Evolutionary conservation across 139 green algal genomes (phyloP).

Genomic region (Nannochloris sp.): DNA sequence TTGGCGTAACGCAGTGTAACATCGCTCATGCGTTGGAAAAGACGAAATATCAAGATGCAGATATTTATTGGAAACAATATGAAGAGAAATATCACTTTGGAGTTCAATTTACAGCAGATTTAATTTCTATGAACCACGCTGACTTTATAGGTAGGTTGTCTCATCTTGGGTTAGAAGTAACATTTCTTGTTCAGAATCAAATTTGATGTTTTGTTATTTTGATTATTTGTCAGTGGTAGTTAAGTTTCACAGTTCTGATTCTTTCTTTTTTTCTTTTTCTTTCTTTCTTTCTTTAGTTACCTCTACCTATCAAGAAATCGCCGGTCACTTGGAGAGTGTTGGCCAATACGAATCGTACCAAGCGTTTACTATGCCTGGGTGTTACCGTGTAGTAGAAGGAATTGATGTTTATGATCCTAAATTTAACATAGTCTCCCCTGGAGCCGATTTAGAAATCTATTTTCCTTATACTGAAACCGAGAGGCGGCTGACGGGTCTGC

Average conservation of each 20-base stretch:
- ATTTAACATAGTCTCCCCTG: conserved; percentile 84
- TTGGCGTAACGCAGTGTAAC: conserved; percentile 64
- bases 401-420: conserved; percentile 66
- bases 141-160: conserved; percentile 73
- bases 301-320: conserved; percentile 72
- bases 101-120: conserved; percentile 77
- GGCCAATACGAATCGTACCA: conserved; percentile 75
- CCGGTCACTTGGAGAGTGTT: conserved; percentile 38
- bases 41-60: conserved; percentile 71
- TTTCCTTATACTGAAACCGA: conserved; percentile 62
- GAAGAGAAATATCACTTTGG: conserved; percentile 73
- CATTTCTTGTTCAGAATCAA: neutral
- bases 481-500: conserved; percentile 52
- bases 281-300: conserved; percentile 47
- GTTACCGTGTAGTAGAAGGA: conserved; percentile 48
- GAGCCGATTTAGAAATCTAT: conserved; percentile 70
- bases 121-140: conserved; percentile 75
- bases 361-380: conserved; percentile 69
- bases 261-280: too few relatives aligned
- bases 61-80: conserved; percentile 64
- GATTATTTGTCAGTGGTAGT: too few relatives aligned
- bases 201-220: too few relatives aligned
- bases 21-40: conserved; percentile 85
- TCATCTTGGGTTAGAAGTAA: neutral
- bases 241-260: too few relatives aligned